Conservation (phyloP, 225 moss, liverwort and hornwort species). For the Ulota crispa region DNA sequence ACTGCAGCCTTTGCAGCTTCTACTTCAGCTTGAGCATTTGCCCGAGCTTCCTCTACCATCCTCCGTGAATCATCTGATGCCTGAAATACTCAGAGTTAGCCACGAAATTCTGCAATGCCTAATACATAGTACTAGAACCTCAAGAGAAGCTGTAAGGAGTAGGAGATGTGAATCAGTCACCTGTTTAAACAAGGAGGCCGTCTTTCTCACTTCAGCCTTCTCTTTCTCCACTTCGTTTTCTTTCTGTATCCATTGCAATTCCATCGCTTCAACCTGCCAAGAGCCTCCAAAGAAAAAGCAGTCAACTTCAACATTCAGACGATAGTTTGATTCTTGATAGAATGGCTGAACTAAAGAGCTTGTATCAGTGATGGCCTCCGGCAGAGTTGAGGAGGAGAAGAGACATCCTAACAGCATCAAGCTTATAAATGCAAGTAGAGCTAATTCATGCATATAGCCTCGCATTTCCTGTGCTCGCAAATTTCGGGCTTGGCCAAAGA, state of each 20-base stretch:
- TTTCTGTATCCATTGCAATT: slow-evolving; percentile 56
- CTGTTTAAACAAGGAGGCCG: slow-evolving; percentile 64
- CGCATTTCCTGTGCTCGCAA: not conserved
- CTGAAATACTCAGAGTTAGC: slow-evolving; percentile 43
- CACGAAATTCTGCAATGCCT: slow-evolving; percentile 7
- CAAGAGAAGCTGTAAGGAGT: not conserved
- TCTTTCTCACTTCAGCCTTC: slow-evolving; percentile 59
- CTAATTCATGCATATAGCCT: not conserved
- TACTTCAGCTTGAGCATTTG: slow-evolving; percentile 57
- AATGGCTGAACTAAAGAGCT: not conserved
- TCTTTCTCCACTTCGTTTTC: slow-evolving; percentile 69
- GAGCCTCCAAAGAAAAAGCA: slow-evolving; percentile 30
- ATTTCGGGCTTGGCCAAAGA: not conserved
- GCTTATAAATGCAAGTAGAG: slow-evolving; percentile 12
- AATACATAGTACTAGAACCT: not conserved
- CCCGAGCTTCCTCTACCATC: slow-evolving; percentile 71
- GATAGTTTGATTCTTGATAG: not conserved
- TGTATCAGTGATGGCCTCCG: not conserved
- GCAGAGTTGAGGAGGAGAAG: slow-evolving; percentile 11
- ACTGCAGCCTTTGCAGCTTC: slow-evolving; percentile 59
- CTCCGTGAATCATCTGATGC: slow-evolving; percentile 68
- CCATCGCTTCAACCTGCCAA: slow-evolving; percentile 67
- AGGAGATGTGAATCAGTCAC: slow-evolving; percentile 18
- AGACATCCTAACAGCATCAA: slow-evolving; percentile 15
- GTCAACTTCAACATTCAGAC: slow-evolving; percentile 26